These are phyloP conservation scores for Paecilomyces niveus DNA, from an alignment of 2,329 filamentous ascomycete genomes.

Conservation along the genomic window DNA sequence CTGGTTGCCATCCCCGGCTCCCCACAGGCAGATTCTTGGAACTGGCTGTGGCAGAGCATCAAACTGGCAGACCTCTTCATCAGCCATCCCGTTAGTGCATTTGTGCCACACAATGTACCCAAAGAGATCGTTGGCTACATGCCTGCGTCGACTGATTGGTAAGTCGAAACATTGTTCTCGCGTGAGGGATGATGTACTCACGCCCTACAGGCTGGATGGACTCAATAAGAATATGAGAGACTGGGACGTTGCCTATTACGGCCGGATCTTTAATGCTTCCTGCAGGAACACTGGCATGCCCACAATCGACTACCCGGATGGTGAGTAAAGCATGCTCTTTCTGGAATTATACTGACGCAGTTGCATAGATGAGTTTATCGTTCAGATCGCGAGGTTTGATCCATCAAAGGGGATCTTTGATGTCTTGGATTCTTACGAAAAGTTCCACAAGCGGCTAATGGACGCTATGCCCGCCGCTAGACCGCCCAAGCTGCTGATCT, in stretches of 20 bases:
- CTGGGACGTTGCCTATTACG: slow-evolving; percentile 67
- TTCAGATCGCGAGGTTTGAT: slow-evolving; percentile 76
- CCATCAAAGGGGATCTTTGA: slow-evolving; percentile 76
- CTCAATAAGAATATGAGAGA: slow-evolving; percentile 66
- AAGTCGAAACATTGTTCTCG: slow-evolving; percentile 12
- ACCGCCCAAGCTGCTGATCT: slow-evolving; percentile 65
- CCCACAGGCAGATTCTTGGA: slow-evolving; percentile 68
- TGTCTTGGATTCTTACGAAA: slow-evolving; percentile 67
- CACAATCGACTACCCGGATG: slow-evolving; percentile 31
- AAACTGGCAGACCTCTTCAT: slow-evolving; percentile 70
- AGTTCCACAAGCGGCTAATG: slow-evolving; percentile 57
- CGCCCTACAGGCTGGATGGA: slow-evolving; percentile 57
- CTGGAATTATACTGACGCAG: slow-evolving; percentile 42
- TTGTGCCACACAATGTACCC: slow-evolving; percentile 64
- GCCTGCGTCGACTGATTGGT: slow-evolving; percentile 76
- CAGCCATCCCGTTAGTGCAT: slow-evolving; percentile 69
- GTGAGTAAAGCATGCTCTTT: slow-evolving; percentile 9
- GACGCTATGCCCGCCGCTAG: slow-evolving; percentile 42
- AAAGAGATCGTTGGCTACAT: slow-evolving; percentile 63
- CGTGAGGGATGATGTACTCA: slow-evolving; percentile 1
- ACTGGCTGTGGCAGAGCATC: slow-evolving; percentile 66
- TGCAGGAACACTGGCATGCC: slow-evolving; percentile 50
- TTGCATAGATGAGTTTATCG: slow-evolving; percentile 59
- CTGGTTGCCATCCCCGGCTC: slow-evolving; percentile 56
- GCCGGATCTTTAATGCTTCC: slow-evolving; percentile 62